Evolutionary conservation across 2,329 filamentous ascomycete genomes (phyloP), one percentile per base, ranked within the genome.

Genomic region (Aphanocladium album): DNA sequence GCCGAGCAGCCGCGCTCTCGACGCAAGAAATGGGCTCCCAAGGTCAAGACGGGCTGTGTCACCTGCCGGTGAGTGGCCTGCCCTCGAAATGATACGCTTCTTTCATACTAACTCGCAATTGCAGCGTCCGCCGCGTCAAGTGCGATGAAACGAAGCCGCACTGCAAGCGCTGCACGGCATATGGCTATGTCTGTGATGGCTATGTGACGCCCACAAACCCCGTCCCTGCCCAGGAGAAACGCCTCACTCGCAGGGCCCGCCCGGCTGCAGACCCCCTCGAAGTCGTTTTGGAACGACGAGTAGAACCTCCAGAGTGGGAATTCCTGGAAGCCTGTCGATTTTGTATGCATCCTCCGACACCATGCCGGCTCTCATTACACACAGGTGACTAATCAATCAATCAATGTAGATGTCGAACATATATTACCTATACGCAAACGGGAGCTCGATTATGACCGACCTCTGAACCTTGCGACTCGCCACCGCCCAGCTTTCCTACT

Each of bases 1-100:
- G 30, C 9, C 7, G 50, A 53, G 2, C 33, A 43, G 37, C 16
- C 21, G 14, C 51, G 51, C 43, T 30, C 45, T 37, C 54, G 54
- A 37, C 54, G 54, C 30, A 57, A 57, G 21, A 27, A 30, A 21
- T 57, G 54, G 54, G 54, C 54, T 7, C 54, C 54, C 43, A 57
- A 57, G 30, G 54, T 57, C 54, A 57, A 57, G 54, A 57, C 54
- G 30, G 54, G 54, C 19, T 57, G 54, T 16, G n/a, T 57, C 30
- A 57, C 54, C 4, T 57, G 54, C 16, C 54, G 54, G 54, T 57
- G 8, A 49, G 54, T 37, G 19, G 30, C 49, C 30, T 37, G 30
- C 7, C 49, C 1, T 11, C 49, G 1, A 19, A 2, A 12, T 23
- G 2, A 2, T 5, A 17, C 27, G 3, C 30, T 23, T 37, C 17